These are phyloP conservation scores for Dalbergia cultrata DNA, from an alignment of 306 rosid species.

Conservation along the genomic window DNA sequence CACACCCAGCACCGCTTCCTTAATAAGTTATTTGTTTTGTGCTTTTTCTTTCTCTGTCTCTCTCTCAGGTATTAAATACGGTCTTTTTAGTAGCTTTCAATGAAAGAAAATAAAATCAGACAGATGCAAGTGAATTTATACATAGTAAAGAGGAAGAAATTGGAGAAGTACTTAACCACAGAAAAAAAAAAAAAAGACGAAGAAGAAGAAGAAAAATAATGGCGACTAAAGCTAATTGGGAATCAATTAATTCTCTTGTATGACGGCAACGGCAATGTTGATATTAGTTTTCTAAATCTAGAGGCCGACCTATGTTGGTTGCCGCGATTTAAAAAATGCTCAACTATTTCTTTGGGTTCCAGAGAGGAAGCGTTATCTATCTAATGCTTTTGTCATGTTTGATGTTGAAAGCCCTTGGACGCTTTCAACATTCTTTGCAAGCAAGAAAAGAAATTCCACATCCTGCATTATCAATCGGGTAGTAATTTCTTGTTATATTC, in stretches of 20 bases:
- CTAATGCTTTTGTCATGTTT: constrained; percentile 32
- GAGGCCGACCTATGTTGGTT: constrained; percentile 8
- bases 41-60: too few species aligned
- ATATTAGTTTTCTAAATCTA: not conserved
- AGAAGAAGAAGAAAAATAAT: not conserved
- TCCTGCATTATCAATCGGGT: constrained; percentile 28
- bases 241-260: not conserved
- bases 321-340: not conserved
- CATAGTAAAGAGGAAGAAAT: not conserved
- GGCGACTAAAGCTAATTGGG: not conserved
- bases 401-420: constrained; percentile 32
- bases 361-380: constrained; percentile 15
- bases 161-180: not conserved
- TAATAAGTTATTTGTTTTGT: not conserved
- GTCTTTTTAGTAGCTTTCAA: not conserved
- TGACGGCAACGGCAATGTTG: not conserved
- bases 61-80: not conserved
- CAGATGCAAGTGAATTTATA: not conserved
- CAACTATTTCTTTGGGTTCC: not conserved
- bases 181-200: not conserved
- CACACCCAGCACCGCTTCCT: not conserved
- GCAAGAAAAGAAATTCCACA: constrained; percentile 1
- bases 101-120: not conserved
- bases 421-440: constrained; percentile 12
- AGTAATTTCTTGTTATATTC: not conserved